Base-by-base conservation (phyloP, 345 rosid species). In the Gossypium arboreum region DNA sequence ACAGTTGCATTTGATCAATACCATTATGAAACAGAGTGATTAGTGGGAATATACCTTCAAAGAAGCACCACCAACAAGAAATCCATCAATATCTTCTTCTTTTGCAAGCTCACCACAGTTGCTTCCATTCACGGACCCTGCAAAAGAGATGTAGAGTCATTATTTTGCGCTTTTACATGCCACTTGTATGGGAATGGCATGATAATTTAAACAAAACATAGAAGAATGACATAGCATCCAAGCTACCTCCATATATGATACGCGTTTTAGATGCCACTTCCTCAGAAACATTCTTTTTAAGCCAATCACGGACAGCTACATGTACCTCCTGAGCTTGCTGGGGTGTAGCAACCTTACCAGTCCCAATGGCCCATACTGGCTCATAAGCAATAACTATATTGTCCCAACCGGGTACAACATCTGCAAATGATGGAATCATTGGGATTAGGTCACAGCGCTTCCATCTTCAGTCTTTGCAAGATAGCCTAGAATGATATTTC, bases 311-410 rank as follows among this genome's bases (percentile, higher is more conserved):
- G 39, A 88, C 79, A 82, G 98, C 93, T 44, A 82, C 87, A 79
- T 95, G 98, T 60, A 95, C 97, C 87, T 93, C 99, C 79, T 93
- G 97, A 75, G 99, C 98, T 81, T 95, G 99, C 80, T 77, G 83
- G 2, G 99, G 98, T 25, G 97, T 83, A 69, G 99, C 98, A 76
- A 95, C 99, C 77, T 93, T 93, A 74, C 99, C 99, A 60, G 98
- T 93, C 75, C 97, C 99, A 80, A 95, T 95, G 75, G 99, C 99
- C 99, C 99, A 95, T 34, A 95, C 98, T 67, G 99, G 98, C 83
- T 95, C 99, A 67, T 95, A 95, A 2, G 99, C 99, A 73, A 95
- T 88, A 41, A 95, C 99, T 57, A 93, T 70, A 70, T 88, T 82
- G 63, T 93, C 97, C 99, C 98, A 93, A 84, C 97, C 85, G 51